Base-by-base conservation (phyloP, 306 rosid species). In the Acacia confusa region DNA sequence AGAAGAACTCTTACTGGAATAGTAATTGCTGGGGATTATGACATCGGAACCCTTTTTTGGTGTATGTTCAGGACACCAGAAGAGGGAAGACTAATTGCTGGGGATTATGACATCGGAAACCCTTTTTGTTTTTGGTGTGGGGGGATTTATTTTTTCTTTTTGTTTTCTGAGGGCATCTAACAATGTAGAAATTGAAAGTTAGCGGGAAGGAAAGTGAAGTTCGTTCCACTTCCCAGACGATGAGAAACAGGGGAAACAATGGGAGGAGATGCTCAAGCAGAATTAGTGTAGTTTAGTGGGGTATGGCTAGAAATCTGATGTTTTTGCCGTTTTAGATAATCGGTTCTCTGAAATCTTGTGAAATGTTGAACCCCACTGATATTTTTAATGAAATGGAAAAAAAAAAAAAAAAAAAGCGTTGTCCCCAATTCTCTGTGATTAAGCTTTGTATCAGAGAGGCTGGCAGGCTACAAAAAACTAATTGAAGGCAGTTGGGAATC, bases 111-210 rank as follows among this genome's bases (percentile, higher is more conserved):
- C 34, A 76, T 7, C 14, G 2, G 9, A 0, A 20, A 55, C 69
- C 78, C 28, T 74, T 28, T 48, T 32, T 6, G 10, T 74, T 28
- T 48, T 32, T 6, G 10, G 58, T 70, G n/a, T 79, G 79, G 57
- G 22, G 65, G 15, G 16, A 1, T 2, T n/a, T 9, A 1, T 8
- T 6, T 19, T 9, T 8, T 22, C 72, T 69, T 60, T 61, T 86
- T 78, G 12, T 22, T 57, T 22, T 57, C 22, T 0, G 63, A 22
- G 28, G 67, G 24, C 70, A 73, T 67, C 94, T 87, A 87, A 90
- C 94, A 71, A 60, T 10, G 82, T 88, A 89, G 89, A 81, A 86
- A 76, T 75, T 78, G 50, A 65, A 53, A 72, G 80, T 20, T 76
- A 60, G 28, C 9, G 66, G 47, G 50, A 40, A 28, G 41, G 78